Evolutionary conservation across 1,284 basidiomycete species (phyloP).

Genomic region (Ceratobasidium sp.): DNA sequence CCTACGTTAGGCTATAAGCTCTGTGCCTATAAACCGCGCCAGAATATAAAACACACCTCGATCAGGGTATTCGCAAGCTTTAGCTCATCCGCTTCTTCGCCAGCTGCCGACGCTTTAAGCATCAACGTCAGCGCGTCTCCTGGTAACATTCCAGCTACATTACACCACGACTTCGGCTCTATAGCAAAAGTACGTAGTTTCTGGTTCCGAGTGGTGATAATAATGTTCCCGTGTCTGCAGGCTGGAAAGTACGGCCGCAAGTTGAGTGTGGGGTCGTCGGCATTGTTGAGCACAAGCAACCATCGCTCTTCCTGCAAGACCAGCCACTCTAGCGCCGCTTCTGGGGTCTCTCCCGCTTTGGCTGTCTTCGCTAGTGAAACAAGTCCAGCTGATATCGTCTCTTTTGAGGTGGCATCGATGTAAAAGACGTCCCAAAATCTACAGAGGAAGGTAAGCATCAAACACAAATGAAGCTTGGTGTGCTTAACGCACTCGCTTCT

Average conservation of each 20-base stretch:
- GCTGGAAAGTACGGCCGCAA: conserved; percentile 2
- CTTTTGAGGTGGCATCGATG: conserved; percentile 19
- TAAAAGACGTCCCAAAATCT: conserved; percentile 22
- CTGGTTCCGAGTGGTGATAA: conserved; percentile 39
- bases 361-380: neutral
- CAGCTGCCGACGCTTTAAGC: neutral
- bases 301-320: conserved; percentile 5
- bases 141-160: neutral
- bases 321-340: conserved; percentile 28
- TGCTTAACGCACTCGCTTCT: neutral
- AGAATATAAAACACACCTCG: too few relatives aligned
- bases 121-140: conserved; percentile 1
- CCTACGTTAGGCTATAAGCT: neutral
- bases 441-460: neutral
- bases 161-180: neutral
- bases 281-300: conserved; percentile 27
- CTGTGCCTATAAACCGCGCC: too few relatives aligned
- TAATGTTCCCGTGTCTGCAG: conserved; percentile 16
- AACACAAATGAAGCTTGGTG: neutral
- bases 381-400: neutral
- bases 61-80: neutral
- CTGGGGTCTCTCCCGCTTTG: neutral
- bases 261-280: neutral
- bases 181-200: neutral
- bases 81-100: neutral